Base-by-base conservation (phyloP, 2,329 filamentous ascomycete species). In the Bipolaris zeicola region DNA sequence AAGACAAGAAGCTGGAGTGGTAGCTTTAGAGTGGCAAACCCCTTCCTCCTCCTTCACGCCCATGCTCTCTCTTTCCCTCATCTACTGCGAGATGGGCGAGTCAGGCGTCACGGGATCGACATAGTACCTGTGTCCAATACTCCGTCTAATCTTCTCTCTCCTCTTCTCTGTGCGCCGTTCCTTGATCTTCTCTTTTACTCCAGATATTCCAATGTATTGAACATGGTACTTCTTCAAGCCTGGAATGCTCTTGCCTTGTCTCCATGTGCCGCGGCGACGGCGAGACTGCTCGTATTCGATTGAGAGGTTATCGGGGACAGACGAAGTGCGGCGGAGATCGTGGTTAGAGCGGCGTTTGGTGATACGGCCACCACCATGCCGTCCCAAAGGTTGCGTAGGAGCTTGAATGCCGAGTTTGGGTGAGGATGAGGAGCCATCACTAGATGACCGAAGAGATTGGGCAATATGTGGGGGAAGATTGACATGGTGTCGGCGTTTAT, bases 141-240 rank as follows among this genome's bases (percentile, higher is more conserved):
- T 83, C 52, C 79, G 78, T 60, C 84, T 80, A 48, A 87, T 73
- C 55, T 75, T 79, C 59, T 83, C 78, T 57, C 85, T 77, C 57
- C 82, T 75, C 61, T 79, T 81, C 68, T 87, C 82, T 49, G 79
- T 77, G 59, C 75, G 79, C 51, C 76, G 73, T 67, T 80, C 78
- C 36, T 75, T 70, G 6, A 85, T 58, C 48, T 77, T 79, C 39
- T 80, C 78, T 43, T 80, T 80, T 42, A 87, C 71, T 14, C 79
- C 80, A 26, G 77, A 77, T 5, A 85, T 65, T 8, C 81, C 80
- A 39, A 83, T 78, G 51, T 85, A 80, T 55, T 82, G 80, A 22
- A 85, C 74, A 24, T 80, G 78, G 34, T 81, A 70, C 16, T 80
- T 77, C 58, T 70, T 75, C 57, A 80, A 68, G 22, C 77, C 78